Conservation (phyloP, 495 filamentous ascomycete species). For the Bacidia gigantensis region DNA sequence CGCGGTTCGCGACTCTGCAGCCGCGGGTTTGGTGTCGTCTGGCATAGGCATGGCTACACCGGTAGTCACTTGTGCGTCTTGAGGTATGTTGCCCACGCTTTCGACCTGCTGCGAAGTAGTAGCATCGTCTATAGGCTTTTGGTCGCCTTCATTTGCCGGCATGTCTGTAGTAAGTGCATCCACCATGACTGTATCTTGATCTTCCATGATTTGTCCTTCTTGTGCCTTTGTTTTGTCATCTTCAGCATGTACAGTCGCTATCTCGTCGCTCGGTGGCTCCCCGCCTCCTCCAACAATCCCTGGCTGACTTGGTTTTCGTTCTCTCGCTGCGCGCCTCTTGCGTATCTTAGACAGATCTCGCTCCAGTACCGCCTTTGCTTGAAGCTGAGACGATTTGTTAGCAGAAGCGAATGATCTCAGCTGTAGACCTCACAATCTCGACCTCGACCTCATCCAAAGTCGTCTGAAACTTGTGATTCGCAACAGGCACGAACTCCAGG, state of each 20-base stretch:
- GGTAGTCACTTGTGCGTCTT: slow-evolving; percentile 7
- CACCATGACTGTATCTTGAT: neutral
- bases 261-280: too few species aligned
- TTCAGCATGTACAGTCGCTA: too few species aligned
- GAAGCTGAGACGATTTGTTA: slow-evolving; percentile 6
- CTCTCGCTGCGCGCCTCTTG: slow-evolving; percentile 15
- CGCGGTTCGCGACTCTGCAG: neutral
- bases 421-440: slow-evolving; percentile 38
- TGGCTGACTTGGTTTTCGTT: slow-evolving; percentile 6
- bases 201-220: too few species aligned
- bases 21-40: neutral
- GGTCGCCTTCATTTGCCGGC: too few species aligned
- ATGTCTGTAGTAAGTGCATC: too few species aligned
- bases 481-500: slow-evolving; percentile 29
- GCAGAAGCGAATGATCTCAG: neutral
- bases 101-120: neutral
- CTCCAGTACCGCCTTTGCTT: slow-evolving; percentile 19
- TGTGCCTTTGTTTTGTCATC: too few species aligned
- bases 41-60: slow-evolving; percentile 11
- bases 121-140: neutral
- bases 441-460: slow-evolving; percentile 38
- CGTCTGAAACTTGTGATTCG: slow-evolving; percentile 34
- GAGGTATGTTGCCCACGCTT: slow-evolving; percentile 8
- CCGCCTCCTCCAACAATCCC: too few species aligned
- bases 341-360: slow-evolving; percentile 13